phyloP scores from a whole-genome alignment of 495 filamentous ascomycete genomes.

The Polyplosphaeria fusca region DNA sequence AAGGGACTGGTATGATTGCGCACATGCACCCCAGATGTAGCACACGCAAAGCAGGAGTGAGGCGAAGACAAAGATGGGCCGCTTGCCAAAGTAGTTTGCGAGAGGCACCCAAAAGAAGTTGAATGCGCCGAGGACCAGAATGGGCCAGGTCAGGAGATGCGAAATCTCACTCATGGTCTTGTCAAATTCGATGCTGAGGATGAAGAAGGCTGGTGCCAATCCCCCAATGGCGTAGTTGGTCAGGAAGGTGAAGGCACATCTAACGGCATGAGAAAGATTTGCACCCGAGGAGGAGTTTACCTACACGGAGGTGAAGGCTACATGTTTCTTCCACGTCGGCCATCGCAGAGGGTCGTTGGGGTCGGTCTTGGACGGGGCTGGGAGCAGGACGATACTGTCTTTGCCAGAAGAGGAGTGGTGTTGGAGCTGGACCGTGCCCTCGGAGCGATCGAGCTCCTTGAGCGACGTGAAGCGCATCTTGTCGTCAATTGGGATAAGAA shows the following conservation, averaged over 20 bases:
- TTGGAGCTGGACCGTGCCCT: slow-evolving; percentile 40
- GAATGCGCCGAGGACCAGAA: slow-evolving; percentile 38
- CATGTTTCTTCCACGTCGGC: slow-evolving; percentile 41
- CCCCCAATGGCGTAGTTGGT: slow-evolving; percentile 42
- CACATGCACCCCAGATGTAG: slow-evolving; percentile 39
- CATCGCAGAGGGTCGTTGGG: slow-evolving; percentile 38
- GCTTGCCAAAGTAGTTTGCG: slow-evolving; percentile 41
- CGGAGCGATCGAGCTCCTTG: slow-evolving; percentile 38
- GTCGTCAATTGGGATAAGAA: slow-evolving; percentile 20
- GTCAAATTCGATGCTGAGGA: slow-evolving; percentile 35
- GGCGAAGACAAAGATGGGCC: slow-evolving; percentile 39
- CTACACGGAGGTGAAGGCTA: slow-evolving; percentile 33
- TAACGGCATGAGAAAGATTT: neutral
- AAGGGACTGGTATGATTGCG: slow-evolving; percentile 33
- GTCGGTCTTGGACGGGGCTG: slow-evolving; percentile 35
- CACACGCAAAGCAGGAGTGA: slow-evolving; percentile 33
- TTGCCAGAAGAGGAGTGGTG: slow-evolving; percentile 3
- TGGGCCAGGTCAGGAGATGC: slow-evolving; percentile 36
- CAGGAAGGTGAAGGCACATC: slow-evolving; percentile 37
- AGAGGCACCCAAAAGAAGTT: slow-evolving; percentile 43
- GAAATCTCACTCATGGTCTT: slow-evolving; percentile 36
- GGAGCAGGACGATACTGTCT: slow-evolving; percentile 22
- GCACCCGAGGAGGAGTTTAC: neutral
- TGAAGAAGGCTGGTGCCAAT: slow-evolving; percentile 39
- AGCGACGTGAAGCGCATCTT: slow-evolving; percentile 31